Evolutionary conservation across 768 basidiomycete genomes (phyloP).

Genomic region (Sutorius australiensis): DNA sequence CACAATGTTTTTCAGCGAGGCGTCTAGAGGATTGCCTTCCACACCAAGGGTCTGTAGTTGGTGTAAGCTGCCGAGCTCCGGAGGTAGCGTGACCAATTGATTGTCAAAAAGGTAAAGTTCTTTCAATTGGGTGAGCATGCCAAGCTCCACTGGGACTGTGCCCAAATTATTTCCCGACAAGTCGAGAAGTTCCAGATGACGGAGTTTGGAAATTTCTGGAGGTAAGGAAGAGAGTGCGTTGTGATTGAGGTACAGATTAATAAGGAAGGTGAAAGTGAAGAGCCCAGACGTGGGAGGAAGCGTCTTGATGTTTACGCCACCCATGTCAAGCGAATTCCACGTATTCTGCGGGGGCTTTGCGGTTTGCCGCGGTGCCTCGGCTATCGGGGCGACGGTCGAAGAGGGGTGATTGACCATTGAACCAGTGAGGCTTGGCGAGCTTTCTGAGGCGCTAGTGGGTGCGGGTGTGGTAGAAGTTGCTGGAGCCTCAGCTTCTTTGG

Average conservation of each 20-base stretch:
- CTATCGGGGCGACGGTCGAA: slow-evolving; percentile 69
- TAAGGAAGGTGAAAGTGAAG: slow-evolving; percentile 88
- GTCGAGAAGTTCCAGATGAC: slow-evolving; percentile 86
- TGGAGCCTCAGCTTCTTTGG: slow-evolving; percentile 30
- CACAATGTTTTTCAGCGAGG: slow-evolving; percentile 68
- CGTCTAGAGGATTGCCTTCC: slow-evolving; percentile 94
- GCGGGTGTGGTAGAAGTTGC: slow-evolving; percentile 29
- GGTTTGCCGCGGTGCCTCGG: slow-evolving; percentile 62
- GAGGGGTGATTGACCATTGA: slow-evolving; percentile 60
- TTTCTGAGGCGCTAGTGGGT: slow-evolving; percentile 31
- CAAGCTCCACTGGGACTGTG: slow-evolving; percentile 79
- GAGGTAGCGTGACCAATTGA: slow-evolving; percentile 77
- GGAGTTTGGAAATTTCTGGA: slow-evolving; percentile 76
- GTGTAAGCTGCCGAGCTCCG: slow-evolving; percentile 85
- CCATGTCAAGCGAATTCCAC: slow-evolving; percentile 95
- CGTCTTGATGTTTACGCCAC: slow-evolving; percentile 90
- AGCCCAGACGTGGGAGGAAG: slow-evolving; percentile 73
- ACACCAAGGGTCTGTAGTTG: slow-evolving; percentile 91
- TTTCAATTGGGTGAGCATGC: slow-evolving; percentile 84
- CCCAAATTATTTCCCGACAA: slow-evolving; percentile 83
- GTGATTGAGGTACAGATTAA: slow-evolving; percentile 94
- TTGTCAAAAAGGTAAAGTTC: slow-evolving; percentile 97
- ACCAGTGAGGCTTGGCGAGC: slow-evolving; percentile 34
- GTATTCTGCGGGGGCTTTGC: slow-evolving; percentile 68
- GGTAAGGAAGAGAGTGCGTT: slow-evolving; percentile 79